Evolutionary conservation across 257 asterid genomes (phyloP).

Genomic region (Solanum corneliomulleri): DNA sequence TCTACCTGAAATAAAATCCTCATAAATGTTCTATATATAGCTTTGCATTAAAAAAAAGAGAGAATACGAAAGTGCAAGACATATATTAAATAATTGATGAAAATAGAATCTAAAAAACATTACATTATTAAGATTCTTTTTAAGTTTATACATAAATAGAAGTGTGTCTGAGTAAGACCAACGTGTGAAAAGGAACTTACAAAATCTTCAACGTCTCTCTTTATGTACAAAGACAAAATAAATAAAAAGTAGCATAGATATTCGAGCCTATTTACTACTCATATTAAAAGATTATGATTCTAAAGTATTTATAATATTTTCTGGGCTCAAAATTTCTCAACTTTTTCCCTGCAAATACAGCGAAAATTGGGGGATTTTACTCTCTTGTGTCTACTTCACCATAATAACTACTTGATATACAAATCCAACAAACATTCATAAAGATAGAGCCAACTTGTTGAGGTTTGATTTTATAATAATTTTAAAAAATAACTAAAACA

Average conservation of each 20-base stretch:
- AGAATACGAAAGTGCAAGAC: background rate
- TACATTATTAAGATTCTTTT: background rate
- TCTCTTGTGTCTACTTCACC: background rate
- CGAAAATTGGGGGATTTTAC: constrained; percentile 7
- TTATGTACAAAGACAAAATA: background rate
- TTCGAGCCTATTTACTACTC: constrained; percentile 4
- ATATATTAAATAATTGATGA: background rate
- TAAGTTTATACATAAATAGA: background rate
- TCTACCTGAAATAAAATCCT: background rate
- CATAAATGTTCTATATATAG: background rate
- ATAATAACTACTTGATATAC: background rate
- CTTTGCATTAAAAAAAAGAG: background rate
- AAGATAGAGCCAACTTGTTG: background rate
- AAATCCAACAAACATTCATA: constrained; percentile 4
- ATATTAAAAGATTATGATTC: background rate
- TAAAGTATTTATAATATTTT: background rate
- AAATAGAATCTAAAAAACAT: background rate
- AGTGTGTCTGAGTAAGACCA: background rate
- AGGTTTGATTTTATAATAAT: background rate
- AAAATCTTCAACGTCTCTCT: constrained; percentile 20
- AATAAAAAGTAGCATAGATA: background rate
- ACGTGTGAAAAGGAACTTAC: background rate
- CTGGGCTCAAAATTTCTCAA: background rate
- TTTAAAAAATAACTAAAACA: background rate
- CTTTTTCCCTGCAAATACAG: constrained; percentile 1